Evolutionary conservation across 2,329 filamentous ascomycete genomes (phyloP), one percentile per base, ranked within the genome.

Genomic region (Lasiodiplodia sp.): DNA sequence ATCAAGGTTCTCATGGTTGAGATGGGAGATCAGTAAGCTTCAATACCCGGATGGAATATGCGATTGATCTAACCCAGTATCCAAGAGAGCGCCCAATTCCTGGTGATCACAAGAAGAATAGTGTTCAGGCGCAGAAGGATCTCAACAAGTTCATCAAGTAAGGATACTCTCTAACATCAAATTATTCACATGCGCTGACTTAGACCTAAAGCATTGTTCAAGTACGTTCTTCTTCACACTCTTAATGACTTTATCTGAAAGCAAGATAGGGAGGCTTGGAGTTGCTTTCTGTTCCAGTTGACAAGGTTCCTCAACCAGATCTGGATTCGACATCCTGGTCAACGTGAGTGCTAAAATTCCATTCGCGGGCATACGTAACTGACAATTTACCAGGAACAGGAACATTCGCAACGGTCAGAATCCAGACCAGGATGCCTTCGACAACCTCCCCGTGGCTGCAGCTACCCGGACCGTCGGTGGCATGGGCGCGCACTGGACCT

Each of bases 401-500:
- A 44, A 10, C 52, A 55, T 55, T 28, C 52, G 25, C 12, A 55
- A 55, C 52, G 28, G 28, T 14, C 25, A 28, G 5, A 55, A 55
- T 18, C 52, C 52, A 3, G 12, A n/a, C 70, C 71, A 73, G 72
- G 73, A 69, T 25, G 73, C 57, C 12, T 65, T 21, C 47, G 31
- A n/a, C 21, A 52, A 44, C 56, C 49, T 73, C 23, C 12, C 69
- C 14, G 71, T 66, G 2, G 70, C 70, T 4, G 71, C 72, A 12
- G 75, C 72, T 12, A 72, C 14, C 71, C 73, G 8, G 47, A 56
- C 18, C 68, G 76, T 2, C 73, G 75, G 18, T 18, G 75, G 74
- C 10, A 77, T 75, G 75, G 55, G 57, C 4, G 66, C 71, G 12
- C 72, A 76, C 38, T 77, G 75, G 75, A 76, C 72, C 23, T 74